Conservation (phyloP, 2,329 filamentous ascomycete genomes). For the Akanthomyces dipterigenus region DNA sequence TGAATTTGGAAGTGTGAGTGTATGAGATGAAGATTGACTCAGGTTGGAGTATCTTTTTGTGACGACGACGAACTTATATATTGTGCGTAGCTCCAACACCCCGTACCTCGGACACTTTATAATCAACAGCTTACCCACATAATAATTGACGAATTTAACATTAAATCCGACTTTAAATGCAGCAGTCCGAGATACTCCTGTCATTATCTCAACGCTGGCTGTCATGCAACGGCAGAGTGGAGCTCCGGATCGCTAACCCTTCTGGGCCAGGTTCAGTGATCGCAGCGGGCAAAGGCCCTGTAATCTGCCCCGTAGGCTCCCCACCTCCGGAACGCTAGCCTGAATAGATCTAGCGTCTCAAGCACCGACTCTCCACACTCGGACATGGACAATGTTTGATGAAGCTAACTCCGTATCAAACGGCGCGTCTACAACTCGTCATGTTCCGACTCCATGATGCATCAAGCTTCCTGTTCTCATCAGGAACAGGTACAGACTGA, state of each 20-base stretch:
- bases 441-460: neutral
- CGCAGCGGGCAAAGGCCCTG: neutral
- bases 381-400: neutral
- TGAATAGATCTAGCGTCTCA: neutral
- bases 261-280: neutral
- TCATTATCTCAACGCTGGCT: neutral
- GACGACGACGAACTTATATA: too few species aligned
- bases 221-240: neutral
- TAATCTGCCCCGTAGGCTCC: neutral
- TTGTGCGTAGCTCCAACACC: too few species aligned
- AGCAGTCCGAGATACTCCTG: neutral
- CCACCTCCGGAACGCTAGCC: conserved; percentile 3
- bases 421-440: neutral
- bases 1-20: neutral
- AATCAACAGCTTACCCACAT: too few species aligned
- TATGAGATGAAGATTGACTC: neutral
- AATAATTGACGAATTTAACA: conserved; percentile 1
- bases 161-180: neutral
- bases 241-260: conserved; percentile 12
- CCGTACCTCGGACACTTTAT: too few species aligned
- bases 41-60: too few species aligned
- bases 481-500: neutral
- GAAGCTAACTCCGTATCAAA: neutral
- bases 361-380: neutral
- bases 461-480: neutral